Conservation (phyloP, 306 rosid species). For the Citrullus colocynthis region DNA sequence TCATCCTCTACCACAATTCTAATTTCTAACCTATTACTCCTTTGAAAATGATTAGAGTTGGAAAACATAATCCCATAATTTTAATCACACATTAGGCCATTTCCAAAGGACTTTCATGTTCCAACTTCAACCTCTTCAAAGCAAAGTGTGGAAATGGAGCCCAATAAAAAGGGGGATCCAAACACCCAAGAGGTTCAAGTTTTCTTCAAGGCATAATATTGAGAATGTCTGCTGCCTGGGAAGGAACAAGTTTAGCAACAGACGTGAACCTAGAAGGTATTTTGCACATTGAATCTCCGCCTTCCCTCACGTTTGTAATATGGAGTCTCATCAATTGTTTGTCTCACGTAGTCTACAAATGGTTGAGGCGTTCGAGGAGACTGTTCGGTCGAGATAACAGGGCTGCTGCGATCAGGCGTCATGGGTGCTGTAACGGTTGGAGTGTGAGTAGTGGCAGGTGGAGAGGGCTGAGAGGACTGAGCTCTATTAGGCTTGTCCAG, state of each 20-base stretch:
- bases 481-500: slow-evolving; percentile 38
- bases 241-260: background rate
- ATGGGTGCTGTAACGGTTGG: slow-evolving; percentile 31
- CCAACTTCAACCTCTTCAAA: background rate
- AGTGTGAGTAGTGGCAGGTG: slow-evolving; percentile 19
- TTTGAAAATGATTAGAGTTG: background rate
- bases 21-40: background rate
- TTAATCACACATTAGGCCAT: background rate
- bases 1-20: background rate
- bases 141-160: background rate
- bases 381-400: slow-evolving; percentile 24
- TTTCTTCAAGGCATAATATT: background rate
- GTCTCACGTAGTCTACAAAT: slow-evolving; percentile 77
- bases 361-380: slow-evolving; percentile 95
- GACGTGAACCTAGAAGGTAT: slow-evolving; percentile 40
- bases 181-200: background rate
- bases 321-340: slow-evolving; percentile 93
- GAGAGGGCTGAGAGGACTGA: slow-evolving; percentile 14
- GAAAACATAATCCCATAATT: background rate
- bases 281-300: slow-evolving; percentile 71
- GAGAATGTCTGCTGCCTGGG: background rate
- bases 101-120: background rate
- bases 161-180: background rate
- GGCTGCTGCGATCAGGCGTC: slow-evolving; percentile 47
- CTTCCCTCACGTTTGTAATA: slow-evolving; percentile 61